These are phyloP conservation scores for Perkinsus chesapeaki DNA, from an alignment of 169 alveolate genomes.

Conservation along the genomic window DNA sequence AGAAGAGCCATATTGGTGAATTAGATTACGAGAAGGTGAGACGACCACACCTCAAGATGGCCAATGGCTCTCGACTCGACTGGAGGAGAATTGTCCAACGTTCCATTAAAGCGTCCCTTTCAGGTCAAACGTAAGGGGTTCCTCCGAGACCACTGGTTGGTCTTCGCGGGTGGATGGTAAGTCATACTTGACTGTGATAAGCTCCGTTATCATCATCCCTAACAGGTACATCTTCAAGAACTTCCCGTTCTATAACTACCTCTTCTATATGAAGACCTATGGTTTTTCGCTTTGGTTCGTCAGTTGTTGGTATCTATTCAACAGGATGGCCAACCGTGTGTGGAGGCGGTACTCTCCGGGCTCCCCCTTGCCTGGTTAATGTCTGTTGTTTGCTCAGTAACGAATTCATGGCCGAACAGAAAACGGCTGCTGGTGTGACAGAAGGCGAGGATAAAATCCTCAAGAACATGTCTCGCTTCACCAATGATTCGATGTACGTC, in stretches of 20 bases:
- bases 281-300: not conserved
- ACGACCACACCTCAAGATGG: no score
- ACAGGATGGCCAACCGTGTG: not conserved
- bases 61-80: no score
- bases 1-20: slow-evolving; percentile 7
- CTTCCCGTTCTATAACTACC: slow-evolving; percentile 16
- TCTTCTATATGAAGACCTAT: slow-evolving; percentile 8
- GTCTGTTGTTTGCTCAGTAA: not conserved
- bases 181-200: not conserved
- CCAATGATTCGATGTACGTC: slow-evolving; percentile 1
- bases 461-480: slow-evolving; percentile 3
- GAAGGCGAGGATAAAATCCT: slow-evolving; percentile 16
- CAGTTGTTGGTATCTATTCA: not conserved
- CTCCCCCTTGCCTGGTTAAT: not conserved
- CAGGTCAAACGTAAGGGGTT: not conserved
- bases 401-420: slow-evolving; percentile 16
- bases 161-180: not conserved
- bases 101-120: not conserved
- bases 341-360: not conserved
- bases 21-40: not conserved
- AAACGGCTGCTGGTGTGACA: slow-evolving; percentile 10
- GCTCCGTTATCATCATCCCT: not conserved
- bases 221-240: slow-evolving; percentile 14
- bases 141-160: slow-evolving; percentile 14
- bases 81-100: no score